Evolutionary conservation across 2,329 filamentous ascomycete genomes (phyloP).

Genomic region (Diaporthe ampelina): DNA sequence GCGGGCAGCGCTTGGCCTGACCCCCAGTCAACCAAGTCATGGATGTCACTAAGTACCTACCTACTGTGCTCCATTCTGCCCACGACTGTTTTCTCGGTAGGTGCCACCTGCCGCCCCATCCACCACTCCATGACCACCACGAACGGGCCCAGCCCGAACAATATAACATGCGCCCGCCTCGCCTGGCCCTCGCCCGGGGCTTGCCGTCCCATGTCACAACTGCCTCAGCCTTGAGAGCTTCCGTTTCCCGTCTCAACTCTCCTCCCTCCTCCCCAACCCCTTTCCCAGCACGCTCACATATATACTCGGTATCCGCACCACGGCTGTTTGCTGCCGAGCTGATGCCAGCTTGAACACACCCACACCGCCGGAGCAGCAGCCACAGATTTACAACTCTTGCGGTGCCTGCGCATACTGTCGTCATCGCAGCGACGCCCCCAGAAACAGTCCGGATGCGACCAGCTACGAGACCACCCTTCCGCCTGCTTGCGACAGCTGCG

Average conservation of each 20-base stretch:
- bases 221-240: conserved; percentile 16
- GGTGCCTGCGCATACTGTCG: not conserved
- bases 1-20: conserved; percentile 6
- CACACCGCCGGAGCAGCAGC: not conserved
- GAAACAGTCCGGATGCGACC: conserved; percentile 44
- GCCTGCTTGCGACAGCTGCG: conserved; percentile 48
- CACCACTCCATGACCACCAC: conserved; percentile 6
- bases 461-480: conserved; percentile 44
- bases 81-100: not conserved
- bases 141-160: conserved; percentile 28
- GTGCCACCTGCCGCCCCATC: conserved; percentile 20
- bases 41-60: not conserved
- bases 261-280: not conserved
- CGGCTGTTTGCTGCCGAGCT: not conserved
- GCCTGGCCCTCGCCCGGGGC: conserved; percentile 2
- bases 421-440: not conserved
- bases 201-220: conserved; percentile 10
- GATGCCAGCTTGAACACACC: not conserved
- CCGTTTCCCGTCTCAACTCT: not conserved
- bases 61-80: conserved; percentile 23
- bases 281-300: not conserved
- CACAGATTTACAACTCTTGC: not conserved
- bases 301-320: not conserved
- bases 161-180: conserved; percentile 26
- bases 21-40: conserved; percentile 2